Evolutionary conservation across 495 filamentous ascomycete species (phyloP).

Genomic region (Gamarada debralockiae): DNA sequence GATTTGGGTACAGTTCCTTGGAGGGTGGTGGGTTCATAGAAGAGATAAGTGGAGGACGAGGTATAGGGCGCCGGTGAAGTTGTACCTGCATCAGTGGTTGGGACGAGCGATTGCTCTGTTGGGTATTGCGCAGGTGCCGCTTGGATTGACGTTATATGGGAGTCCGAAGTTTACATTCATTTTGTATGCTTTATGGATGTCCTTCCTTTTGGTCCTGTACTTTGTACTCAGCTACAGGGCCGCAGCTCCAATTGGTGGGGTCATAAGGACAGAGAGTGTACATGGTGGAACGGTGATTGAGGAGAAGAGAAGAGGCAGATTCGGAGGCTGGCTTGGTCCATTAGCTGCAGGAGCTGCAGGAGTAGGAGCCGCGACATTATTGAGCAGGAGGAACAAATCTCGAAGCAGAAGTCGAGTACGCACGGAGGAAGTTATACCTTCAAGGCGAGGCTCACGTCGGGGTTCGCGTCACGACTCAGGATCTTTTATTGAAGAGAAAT

Average conservation of each 20-base stretch:
- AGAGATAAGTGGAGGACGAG: slow-evolving; percentile 53
- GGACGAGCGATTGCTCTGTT: slow-evolving; percentile 73
- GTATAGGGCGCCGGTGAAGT: slow-evolving; percentile 49
- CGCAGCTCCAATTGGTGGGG: background rate
- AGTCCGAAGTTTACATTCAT: slow-evolving; percentile 83
- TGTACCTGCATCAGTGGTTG: slow-evolving; percentile 87
- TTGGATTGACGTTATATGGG: slow-evolving; percentile 90
- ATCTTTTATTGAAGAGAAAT: slow-evolving; percentile 57
- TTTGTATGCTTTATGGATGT: slow-evolving; percentile 72
- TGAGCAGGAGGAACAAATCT: slow-evolving; percentile 30
- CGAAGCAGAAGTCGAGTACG: slow-evolving; percentile 29
- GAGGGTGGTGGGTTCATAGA: slow-evolving; percentile 67
- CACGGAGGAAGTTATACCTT: slow-evolving; percentile 38
- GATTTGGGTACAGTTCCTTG: slow-evolving; percentile 74
- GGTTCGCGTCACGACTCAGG: slow-evolving; percentile 30
- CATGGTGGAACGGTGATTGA: slow-evolving; percentile 26
- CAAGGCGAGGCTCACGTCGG: slow-evolving; percentile 29
- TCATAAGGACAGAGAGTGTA: slow-evolving; percentile 32
- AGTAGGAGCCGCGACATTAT: slow-evolving; percentile 54
- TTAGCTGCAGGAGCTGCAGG: slow-evolving; percentile 50
- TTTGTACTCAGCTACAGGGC: slow-evolving; percentile 55
- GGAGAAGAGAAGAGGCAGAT: slow-evolving; percentile 16
- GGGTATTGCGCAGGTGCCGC: slow-evolving; percentile 80
- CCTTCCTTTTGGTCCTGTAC: slow-evolving; percentile 60
- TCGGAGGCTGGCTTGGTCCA: slow-evolving; percentile 30